phyloP scores from a whole-genome alignment of 768 basidiomycete species.

The Hortiboletus campestris region DNA sequence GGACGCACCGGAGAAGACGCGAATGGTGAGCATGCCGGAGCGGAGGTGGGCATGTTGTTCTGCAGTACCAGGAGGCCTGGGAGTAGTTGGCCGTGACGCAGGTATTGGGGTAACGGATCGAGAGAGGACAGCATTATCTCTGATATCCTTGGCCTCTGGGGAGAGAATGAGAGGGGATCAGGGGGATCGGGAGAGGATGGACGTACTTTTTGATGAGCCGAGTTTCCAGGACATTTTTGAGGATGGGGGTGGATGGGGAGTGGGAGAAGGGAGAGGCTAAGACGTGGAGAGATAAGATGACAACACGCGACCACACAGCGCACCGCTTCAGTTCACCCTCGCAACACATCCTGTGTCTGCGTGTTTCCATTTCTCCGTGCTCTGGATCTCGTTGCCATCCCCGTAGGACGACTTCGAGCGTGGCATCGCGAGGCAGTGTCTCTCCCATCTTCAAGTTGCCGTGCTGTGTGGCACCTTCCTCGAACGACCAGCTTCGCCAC shows the following conservation, averaged over 20 bases:
- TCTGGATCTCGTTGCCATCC: too few relatives aligned
- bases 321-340: constrained; percentile 8
- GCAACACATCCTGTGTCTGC: not conserved
- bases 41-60: constrained; percentile 60
- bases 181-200: not conserved
- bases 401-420: too few relatives aligned
- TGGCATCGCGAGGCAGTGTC: not conserved
- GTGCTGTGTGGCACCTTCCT: too few relatives aligned
- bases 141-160: constrained; percentile 66
- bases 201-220: constrained; percentile 37
- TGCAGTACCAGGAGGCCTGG: constrained; percentile 52
- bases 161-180: constrained; percentile 4
- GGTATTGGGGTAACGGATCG: constrained; percentile 80
- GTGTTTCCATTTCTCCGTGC: too few relatives aligned
- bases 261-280: not conserved
- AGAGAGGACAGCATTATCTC: constrained; percentile 68
- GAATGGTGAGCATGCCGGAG: constrained; percentile 91
- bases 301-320: not conserved
- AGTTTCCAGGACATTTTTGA: constrained; percentile 58
- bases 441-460: not conserved
- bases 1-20: constrained; percentile 84
- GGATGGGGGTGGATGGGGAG: not conserved
- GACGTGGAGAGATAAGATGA: constrained; percentile 8
- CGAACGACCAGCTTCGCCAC: too few relatives aligned
- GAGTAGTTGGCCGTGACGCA: constrained; percentile 79